Evolutionary conservation across 1,284 basidiomycete species (phyloP).

Genomic region (Cystobasidium sp.): DNA sequence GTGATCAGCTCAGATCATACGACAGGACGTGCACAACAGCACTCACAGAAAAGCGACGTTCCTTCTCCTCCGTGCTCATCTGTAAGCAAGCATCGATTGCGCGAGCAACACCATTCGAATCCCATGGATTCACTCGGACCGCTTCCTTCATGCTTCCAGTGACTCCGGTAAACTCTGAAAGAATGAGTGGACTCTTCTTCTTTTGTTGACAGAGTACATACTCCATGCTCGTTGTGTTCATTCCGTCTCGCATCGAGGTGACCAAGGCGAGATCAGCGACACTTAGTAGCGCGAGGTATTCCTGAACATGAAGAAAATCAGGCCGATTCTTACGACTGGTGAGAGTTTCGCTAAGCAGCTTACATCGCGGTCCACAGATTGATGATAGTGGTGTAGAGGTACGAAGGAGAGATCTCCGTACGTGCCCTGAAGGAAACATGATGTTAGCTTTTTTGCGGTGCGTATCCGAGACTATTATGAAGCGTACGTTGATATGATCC

Average conservation of each 20-base stretch:
- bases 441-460: neutral
- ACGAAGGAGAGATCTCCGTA: slow-evolving; percentile 95
- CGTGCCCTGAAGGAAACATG: slow-evolving; percentile 65
- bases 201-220: slow-evolving; percentile 88
- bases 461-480: too few relatives aligned
- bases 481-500: slow-evolving; percentile 78
- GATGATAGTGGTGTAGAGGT: slow-evolving; percentile 99
- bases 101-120: slow-evolving; percentile 80
- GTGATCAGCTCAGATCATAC: neutral
- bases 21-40: neutral
- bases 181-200: slow-evolving; percentile 80
- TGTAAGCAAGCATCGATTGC: slow-evolving; percentile 87
- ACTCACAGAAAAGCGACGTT: slow-evolving; percentile 68
- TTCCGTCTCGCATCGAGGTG: slow-evolving; percentile 93
- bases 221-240: slow-evolving; percentile 98
- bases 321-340: neutral
- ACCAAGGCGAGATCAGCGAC: slow-evolving; percentile 95
- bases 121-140: slow-evolving; percentile 85
- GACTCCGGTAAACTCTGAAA: slow-evolving; percentile 98
- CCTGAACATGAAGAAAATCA: slow-evolving; percentile 55
- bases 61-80: slow-evolving; percentile 80
- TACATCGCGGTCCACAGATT: slow-evolving; percentile 74
- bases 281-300: slow-evolving; percentile 95
- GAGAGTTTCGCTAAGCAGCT: neutral
- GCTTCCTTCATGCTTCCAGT: slow-evolving; percentile 82